phyloP scores from a whole-genome alignment of 495 filamentous ascomycete species.

The Lasiosphaeria miniovina region DNA sequence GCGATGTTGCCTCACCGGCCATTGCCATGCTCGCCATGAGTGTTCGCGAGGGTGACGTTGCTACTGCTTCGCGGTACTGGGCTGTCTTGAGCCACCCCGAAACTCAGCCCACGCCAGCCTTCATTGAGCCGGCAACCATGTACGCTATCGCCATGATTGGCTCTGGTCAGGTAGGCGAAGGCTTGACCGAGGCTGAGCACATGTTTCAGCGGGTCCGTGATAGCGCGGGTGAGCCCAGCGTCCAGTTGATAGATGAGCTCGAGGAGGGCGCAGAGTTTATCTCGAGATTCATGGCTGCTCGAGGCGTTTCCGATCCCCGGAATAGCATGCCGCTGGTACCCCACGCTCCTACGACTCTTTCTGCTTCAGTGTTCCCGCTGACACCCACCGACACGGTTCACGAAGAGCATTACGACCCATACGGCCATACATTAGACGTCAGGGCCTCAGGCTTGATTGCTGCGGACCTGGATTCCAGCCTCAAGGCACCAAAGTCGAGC shows the following conservation, averaged over 20 bases:
- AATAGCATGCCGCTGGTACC: conserved; percentile 32
- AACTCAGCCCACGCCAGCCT: conserved; percentile 54
- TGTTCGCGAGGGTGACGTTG: conserved; percentile 73
- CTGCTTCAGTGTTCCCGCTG: conserved; percentile 36
- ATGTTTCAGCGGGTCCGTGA: conserved; percentile 80
- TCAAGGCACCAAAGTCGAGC: conserved; percentile 67
- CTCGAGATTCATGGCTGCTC: conserved; percentile 66
- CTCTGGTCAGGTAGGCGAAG: conserved; percentile 73
- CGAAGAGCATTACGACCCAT: conserved; percentile 85
- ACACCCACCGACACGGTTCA: conserved; percentile 43
- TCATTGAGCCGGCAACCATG: conserved; percentile 84
- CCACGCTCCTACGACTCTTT: conserved; percentile 26
- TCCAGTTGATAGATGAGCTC: conserved; percentile 70
- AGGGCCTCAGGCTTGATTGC: conserved; percentile 86
- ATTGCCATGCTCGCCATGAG: conserved; percentile 83
- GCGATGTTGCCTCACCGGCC: conserved; percentile 59
- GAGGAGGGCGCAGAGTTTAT: conserved; percentile 86
- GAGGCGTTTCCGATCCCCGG: conserved; percentile 46
- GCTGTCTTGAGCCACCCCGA: conserved; percentile 60
- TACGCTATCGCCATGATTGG: conserved; percentile 79
- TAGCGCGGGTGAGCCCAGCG: conserved; percentile 38
- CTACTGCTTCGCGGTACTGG: conserved; percentile 74
- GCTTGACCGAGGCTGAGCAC: conserved; percentile 68
- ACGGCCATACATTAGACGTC: conserved; percentile 84
- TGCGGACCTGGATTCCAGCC: conserved; percentile 76